phyloP scores from a whole-genome alignment of 1,139 yeast species.

The Debaryomyces fabryi region DNA sequence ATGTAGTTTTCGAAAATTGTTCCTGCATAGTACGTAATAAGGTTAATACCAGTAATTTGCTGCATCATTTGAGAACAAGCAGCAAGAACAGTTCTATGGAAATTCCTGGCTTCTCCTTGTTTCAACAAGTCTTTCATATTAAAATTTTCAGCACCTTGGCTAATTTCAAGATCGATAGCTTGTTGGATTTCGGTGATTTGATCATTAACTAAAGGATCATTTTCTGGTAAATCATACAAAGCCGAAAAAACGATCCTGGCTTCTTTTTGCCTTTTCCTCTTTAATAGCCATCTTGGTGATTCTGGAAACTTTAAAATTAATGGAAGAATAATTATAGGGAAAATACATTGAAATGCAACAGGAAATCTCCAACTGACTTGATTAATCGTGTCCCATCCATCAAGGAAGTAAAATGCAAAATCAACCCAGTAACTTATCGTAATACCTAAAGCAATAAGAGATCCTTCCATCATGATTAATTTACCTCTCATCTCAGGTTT shows the following conservation, averaged over 20 bases:
- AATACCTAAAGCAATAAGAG: constrained; percentile 42
- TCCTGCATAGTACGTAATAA: constrained; percentile 46
- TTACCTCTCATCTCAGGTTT: constrained; percentile 38
- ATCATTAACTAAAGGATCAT: constrained; percentile 27
- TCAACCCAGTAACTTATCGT: constrained; percentile 49
- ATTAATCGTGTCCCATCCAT: constrained; percentile 15
- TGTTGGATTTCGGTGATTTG: constrained; percentile 35
- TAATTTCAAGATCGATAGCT: constrained; percentile 30
- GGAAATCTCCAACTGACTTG: constrained; percentile 49
- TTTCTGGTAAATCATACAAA: constrained; percentile 37
- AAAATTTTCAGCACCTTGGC: constrained; percentile 26
- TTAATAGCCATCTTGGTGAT: constrained; percentile 53
- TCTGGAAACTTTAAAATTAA: constrained; percentile 46
- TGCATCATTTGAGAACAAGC: constrained; percentile 50
- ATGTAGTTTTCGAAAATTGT: constrained; percentile 47
- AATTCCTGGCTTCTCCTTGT: constrained; percentile 47
- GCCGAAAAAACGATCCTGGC: constrained; percentile 53
- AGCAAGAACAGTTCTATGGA: constrained; percentile 51
- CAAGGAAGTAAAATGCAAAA: constrained; percentile 45
- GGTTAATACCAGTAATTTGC: constrained; percentile 46
- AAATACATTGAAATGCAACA: constrained; percentile 46
- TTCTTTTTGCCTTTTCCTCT: constrained; percentile 44
- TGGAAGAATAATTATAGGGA: constrained; percentile 33
- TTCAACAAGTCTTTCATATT: constrained; percentile 29
- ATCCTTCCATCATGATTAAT: constrained; percentile 39